Conservation (phyloP, 345 rosid genomes). For the Pugionium dolabratum region DNA sequence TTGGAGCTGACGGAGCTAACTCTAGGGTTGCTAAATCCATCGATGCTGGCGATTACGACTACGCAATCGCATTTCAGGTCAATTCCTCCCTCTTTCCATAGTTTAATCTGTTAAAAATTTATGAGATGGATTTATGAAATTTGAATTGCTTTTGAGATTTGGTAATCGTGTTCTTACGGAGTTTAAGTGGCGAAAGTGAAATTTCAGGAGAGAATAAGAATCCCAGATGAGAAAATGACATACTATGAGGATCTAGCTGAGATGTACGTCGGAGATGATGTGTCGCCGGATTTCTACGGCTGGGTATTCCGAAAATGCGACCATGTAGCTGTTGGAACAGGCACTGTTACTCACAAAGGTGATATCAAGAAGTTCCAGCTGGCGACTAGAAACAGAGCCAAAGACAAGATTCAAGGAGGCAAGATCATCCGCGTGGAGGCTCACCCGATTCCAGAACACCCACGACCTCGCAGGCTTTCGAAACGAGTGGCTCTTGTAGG, state of each 20-base stretch:
- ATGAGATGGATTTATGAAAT: not conserved
- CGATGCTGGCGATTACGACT: conserved; percentile 90
- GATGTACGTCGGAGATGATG: conserved; percentile 96
- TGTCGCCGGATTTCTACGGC: conserved; percentile 90
- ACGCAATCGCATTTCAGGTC: conserved; percentile 97
- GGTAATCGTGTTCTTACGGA: conserved; percentile 6
- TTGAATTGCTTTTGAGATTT: not conserved
- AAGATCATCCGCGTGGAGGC: conserved; percentile 91
- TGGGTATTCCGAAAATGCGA: conserved; percentile 98
- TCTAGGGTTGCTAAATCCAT: conserved; percentile 93
- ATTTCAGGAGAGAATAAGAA: conserved; percentile 75
- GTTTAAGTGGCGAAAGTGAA: not conserved
- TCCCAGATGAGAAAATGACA: conserved; percentile 82
- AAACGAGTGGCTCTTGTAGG: conserved; percentile 85
- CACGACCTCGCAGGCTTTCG: conserved; percentile 66
- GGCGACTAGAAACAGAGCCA: conserved; percentile 84
- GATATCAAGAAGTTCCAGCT: conserved; percentile 91
- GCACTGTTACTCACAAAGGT: conserved; percentile 92
- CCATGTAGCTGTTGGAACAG: conserved; percentile 94
- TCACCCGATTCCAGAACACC: conserved; percentile 91
- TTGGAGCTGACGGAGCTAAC: conserved; percentile 97
- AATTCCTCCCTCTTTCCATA: not conserved
- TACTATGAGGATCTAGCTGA: conserved; percentile 89
- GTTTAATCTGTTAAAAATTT: not conserved
- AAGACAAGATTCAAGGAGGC: conserved; percentile 86